These are phyloP conservation scores for Plasmodium sp. DNA, from an alignment of 169 alveolate genomes.

Conservation along the genomic window DNA sequence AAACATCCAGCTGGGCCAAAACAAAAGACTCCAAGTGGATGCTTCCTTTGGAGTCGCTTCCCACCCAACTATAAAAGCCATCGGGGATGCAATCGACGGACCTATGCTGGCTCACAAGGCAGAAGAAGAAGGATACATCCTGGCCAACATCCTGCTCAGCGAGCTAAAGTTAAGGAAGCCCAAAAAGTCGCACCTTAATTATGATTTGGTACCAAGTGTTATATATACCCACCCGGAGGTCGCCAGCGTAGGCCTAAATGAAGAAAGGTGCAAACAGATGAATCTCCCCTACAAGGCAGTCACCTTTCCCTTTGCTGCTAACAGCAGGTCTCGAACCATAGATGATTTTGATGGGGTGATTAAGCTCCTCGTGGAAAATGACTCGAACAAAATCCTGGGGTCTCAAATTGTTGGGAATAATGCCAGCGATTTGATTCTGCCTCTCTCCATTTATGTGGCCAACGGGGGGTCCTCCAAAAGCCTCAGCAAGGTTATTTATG, in stretches of 20 bases:
- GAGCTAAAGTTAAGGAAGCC: constrained; percentile 82
- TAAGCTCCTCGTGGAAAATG: constrained; percentile 89
- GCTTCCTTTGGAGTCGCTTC: constrained; percentile 81
- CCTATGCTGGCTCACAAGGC: constrained; percentile 99
- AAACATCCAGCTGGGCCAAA: constrained; percentile 89
- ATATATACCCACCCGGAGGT: constrained; percentile 98
- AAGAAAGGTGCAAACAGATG: constrained; percentile 89
- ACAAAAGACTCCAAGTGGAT: constrained; percentile 88
- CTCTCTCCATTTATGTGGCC: constrained; percentile 93
- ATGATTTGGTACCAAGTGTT: constrained; percentile 97
- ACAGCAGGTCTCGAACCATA: constrained; percentile 95
- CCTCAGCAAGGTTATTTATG: constrained; percentile 96
- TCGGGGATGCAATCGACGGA: constrained; percentile 98
- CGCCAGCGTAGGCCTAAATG: constrained; percentile 98
- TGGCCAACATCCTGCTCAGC: constrained; percentile 92
- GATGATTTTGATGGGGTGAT: constrained; percentile 97
- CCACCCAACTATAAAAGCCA: constrained; percentile 92
- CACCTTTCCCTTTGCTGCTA: constrained; percentile 96
- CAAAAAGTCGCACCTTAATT: constrained; percentile 88
- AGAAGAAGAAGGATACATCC: constrained; percentile 97
- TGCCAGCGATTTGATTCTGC: constrained; percentile 98
- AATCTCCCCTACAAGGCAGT: constrained; percentile 92
- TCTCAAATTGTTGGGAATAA: constrained; percentile 96
- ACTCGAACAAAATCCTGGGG: constrained; percentile 96
- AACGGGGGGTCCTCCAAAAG: constrained; percentile 97